Percentiles rank a stretch among this genome's conserved stretches.
Conservation (phyloP, 148 eudicot species). For the Euryodendron excelsum region DNA sequence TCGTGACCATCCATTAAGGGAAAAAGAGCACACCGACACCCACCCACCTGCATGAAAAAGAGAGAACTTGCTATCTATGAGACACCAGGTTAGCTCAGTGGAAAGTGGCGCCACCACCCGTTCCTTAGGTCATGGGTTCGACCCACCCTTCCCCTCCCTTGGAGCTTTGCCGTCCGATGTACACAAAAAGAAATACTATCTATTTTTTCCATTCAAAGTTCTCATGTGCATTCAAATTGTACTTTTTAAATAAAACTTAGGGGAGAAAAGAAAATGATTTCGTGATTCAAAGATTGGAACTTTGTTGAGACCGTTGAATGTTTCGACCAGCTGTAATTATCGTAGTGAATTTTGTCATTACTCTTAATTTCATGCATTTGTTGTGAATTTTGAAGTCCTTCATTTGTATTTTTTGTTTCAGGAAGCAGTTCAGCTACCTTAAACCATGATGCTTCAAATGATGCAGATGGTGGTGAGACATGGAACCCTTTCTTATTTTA, state of each 20-base stretch:
- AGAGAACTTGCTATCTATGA: too few species aligned
- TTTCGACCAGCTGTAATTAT: not conserved
- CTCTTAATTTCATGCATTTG: not conserved
- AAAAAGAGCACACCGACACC: too few species aligned
- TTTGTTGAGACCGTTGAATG: not conserved
- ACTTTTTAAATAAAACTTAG: not conserved
- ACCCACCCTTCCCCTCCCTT: too few species aligned
- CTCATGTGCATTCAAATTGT: not conserved
- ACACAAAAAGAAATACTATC: not conserved
- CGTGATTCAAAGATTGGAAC: not conserved
- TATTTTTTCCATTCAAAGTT: too few species aligned
- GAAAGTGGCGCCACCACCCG: too few species aligned
- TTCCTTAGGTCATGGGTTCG: too few species aligned
- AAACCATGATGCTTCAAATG: constrained; percentile 43
- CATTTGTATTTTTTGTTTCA: constrained; percentile 28
- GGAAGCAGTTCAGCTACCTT: constrained; percentile 50
- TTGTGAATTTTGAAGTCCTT: not conserved
- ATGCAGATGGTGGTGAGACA: constrained; percentile 69
- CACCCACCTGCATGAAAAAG: too few species aligned
- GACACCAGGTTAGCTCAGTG: too few species aligned
- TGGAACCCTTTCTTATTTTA: not conserved
- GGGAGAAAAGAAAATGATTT: not conserved
- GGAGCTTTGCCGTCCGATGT: too few species aligned
- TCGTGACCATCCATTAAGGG: not conserved
- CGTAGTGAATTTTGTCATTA: too few species aligned